These are phyloP conservation scores for Verticillium tricorpus DNA, from an alignment of 2,329 filamentous ascomycete species.

Conservation along the genomic window DNA sequence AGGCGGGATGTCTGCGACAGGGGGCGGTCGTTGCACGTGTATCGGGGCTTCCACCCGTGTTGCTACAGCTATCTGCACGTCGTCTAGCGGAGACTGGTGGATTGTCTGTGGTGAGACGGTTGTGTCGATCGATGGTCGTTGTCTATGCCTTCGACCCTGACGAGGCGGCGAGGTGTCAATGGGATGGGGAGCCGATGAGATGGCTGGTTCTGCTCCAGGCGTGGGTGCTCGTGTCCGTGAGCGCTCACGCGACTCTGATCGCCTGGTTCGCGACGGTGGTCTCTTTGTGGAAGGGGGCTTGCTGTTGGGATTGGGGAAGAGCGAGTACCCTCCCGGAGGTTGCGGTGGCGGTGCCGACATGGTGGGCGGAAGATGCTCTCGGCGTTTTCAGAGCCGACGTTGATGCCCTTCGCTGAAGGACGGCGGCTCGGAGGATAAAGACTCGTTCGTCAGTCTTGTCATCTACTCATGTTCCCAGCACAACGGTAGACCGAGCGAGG, in stretches of 20 bases:
- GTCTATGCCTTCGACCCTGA: slow-evolving; percentile 16
- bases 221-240: slow-evolving; percentile 24
- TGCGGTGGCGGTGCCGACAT: slow-evolving; percentile 31
- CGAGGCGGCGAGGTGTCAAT: slow-evolving; percentile 15
- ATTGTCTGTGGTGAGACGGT: slow-evolving; percentile 10
- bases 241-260: slow-evolving; percentile 30
- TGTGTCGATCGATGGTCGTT: slow-evolving; percentile 25
- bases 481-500: not conserved
- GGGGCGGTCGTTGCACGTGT: slow-evolving; percentile 33
- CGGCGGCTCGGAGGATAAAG: not conserved
- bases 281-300: slow-evolving; percentile 37
- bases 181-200: slow-evolving; percentile 19
- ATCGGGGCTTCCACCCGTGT: slow-evolving; percentile 1
- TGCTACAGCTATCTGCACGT: slow-evolving; percentile 4
- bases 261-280: slow-evolving; percentile 33
- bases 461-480: slow-evolving; percentile 4
- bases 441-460: not conserved
- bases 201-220: slow-evolving; percentile 25
- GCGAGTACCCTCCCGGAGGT: slow-evolving; percentile 47
- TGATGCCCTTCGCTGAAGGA: slow-evolving; percentile 3
- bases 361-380: not conserved
- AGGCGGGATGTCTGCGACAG: slow-evolving; percentile 35
- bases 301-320: slow-evolving; percentile 48
- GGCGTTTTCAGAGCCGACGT: not conserved
- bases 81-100: slow-evolving; percentile 18